phyloP scores from a whole-genome alignment of 1,284 basidiomycete genomes.

The Lignosus rhinocerotis region DNA sequence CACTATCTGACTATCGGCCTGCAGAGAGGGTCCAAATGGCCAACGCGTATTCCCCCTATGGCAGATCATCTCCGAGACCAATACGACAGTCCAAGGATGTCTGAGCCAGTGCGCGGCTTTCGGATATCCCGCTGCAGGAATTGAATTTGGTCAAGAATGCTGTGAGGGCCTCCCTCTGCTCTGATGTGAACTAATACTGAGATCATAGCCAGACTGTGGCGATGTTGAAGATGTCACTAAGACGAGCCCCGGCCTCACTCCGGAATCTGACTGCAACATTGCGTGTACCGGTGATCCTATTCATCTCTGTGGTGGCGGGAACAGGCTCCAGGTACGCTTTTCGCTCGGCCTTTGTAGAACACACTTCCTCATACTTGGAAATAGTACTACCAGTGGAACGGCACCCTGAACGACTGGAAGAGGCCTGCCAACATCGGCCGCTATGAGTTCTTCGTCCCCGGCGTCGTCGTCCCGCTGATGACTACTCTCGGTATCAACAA shows the following conservation, averaged over 20 bases:
- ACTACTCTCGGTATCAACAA: slow-evolving; percentile 75
- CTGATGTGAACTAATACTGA: background rate
- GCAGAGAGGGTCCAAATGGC: slow-evolving; percentile 35
- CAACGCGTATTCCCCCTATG: slow-evolving; percentile 54
- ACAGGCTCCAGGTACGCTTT: slow-evolving; percentile 33
- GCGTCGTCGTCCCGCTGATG: slow-evolving; percentile 69
- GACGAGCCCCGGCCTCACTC: slow-evolving; percentile 42
- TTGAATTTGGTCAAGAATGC: slow-evolving; percentile 64
- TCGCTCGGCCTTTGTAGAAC: background rate
- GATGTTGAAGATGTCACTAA: slow-evolving; percentile 54
- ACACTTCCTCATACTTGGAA: background rate
- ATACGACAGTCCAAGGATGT: slow-evolving; percentile 63
- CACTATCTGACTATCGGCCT: background rate
- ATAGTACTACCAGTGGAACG: slow-evolving; percentile 57
- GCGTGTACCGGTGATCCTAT: slow-evolving; percentile 68
- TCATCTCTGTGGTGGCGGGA: slow-evolving; percentile 61
- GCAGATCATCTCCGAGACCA: slow-evolving; percentile 56
- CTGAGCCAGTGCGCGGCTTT: slow-evolving; percentile 63
- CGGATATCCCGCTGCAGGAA: slow-evolving; percentile 65
- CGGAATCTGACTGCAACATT: slow-evolving; percentile 53
- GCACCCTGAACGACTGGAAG: slow-evolving; percentile 59
- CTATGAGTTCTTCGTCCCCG: slow-evolving; percentile 68
- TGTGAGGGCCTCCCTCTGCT: slow-evolving; percentile 47
- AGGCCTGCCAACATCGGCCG: slow-evolving; percentile 60
- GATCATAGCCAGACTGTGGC: slow-evolving; percentile 55